phyloP scores from a whole-genome alignment of 352 stramenopile genomes.

The Phytophthora litchii region DNA sequence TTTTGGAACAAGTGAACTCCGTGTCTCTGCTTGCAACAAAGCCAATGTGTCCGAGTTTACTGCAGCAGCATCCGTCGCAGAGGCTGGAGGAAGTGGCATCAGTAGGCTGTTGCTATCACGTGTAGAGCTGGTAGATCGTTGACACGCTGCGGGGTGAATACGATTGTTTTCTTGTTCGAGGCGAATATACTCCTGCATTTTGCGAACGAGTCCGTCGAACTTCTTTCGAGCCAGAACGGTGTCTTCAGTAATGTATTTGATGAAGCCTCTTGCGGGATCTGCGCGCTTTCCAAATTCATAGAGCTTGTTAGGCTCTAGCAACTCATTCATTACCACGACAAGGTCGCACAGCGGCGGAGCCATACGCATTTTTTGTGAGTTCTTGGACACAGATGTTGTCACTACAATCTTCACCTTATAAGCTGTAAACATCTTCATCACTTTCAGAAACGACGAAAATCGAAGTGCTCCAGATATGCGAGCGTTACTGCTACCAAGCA shows the following conservation, averaged over 20 bases:
- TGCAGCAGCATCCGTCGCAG: slow-evolving; percentile 9
- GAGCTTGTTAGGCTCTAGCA: slow-evolving; percentile 76
- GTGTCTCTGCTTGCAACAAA: slow-evolving; percentile 20
- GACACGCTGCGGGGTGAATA: slow-evolving; percentile 1
- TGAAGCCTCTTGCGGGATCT: slow-evolving; percentile 38
- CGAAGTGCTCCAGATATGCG: slow-evolving; percentile 59
- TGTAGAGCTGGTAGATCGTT: slow-evolving; percentile 1
- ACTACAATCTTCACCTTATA: slow-evolving; percentile 72
- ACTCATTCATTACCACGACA: slow-evolving; percentile 79
- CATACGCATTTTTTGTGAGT: slow-evolving; percentile 48
- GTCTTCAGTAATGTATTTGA: slow-evolving; percentile 77
- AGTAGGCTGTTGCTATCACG: slow-evolving; percentile 11
- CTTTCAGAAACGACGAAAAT: slow-evolving; percentile 73
- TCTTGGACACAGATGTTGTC: slow-evolving; percentile 74
- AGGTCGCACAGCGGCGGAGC: slow-evolving; percentile 64
- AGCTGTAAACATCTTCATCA: slow-evolving; percentile 68
- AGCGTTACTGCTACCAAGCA: slow-evolving; percentile 75
- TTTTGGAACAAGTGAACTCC: slow-evolving; percentile 14
- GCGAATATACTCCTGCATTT: slow-evolving; percentile 63
- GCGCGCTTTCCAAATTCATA: slow-evolving; percentile 68
- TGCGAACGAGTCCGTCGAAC: slow-evolving; percentile 60
- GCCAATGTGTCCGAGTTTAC: slow-evolving; percentile 17
- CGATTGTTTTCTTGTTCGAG: slow-evolving; percentile 49
- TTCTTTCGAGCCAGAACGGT: slow-evolving; percentile 49
- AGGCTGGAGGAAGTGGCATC: slow-evolving; percentile 13